These are phyloP conservation scores for Tillandsia fasciculata DNA, from an alignment of 176 grass and related monocot species.

Conservation along the genomic window DNA sequence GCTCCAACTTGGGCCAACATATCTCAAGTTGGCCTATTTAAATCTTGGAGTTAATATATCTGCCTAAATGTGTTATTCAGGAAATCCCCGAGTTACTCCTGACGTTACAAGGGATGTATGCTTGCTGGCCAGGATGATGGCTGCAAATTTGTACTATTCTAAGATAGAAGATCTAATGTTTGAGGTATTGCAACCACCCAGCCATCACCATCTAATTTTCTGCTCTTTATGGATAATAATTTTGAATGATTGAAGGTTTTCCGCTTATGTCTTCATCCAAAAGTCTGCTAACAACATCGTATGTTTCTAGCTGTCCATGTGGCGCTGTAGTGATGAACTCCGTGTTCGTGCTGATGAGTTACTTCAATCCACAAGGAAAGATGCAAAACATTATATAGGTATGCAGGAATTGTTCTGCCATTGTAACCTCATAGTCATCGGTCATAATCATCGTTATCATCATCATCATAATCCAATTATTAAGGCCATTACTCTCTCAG, in stretches of 20 bases:
- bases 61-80: constrained; percentile 35
- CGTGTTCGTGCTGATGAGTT: constrained; percentile 51
- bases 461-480: background rate
- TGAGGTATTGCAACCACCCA: constrained; percentile 40
- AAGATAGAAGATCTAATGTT: constrained; percentile 99
- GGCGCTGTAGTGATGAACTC: constrained; percentile 89
- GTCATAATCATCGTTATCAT: background rate
- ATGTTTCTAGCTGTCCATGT: constrained; percentile 91
- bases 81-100: constrained; percentile 94
- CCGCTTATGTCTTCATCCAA: too few relatives aligned
- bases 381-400: constrained; percentile 96
- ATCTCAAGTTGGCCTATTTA: too few relatives aligned
- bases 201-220: background rate
- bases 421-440: background rate
- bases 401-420: constrained; percentile 2
- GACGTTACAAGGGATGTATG: constrained; percentile 99
- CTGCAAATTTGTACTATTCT: constrained; percentile 88
- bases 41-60: background rate
- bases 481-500: background rate
- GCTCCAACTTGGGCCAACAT: too few relatives aligned
- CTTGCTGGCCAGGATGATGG: constrained; percentile 95
- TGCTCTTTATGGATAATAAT: too few relatives aligned
- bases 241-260: too few relatives aligned
- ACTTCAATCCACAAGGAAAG: constrained; percentile 51
- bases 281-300: background rate